Percentiles rank a stretch among this genome's conserved stretches.
phyloP scores from a whole-genome alignment of 1,139 yeast genomes.

The Scheffersomyces parashehatae region DNA sequence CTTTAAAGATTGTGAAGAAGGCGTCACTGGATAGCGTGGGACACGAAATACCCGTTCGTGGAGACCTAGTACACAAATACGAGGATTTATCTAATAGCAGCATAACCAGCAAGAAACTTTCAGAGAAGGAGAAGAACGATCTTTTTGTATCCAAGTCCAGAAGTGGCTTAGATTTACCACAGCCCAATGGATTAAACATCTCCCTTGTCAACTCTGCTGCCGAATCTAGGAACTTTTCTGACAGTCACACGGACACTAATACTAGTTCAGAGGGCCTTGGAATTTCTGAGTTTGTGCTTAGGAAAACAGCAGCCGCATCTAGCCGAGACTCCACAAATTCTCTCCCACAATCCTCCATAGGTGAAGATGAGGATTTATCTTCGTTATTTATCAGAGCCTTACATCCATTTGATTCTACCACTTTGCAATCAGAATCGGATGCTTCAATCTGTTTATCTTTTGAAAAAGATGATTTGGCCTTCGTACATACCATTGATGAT shows the following conservation, averaged over 20 bases:
- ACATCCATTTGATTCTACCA: constrained; percentile 74
- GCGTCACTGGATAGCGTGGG: constrained; percentile 1
- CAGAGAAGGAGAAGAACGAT: too few species aligned
- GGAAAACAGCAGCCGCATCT: constrained; percentile 1
- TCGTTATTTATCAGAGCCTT: constrained; percentile 61
- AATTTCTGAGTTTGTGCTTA: neutral
- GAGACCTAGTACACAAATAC: constrained; percentile 27
- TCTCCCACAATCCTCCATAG: constrained; percentile 6
- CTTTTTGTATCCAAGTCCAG: too few species aligned
- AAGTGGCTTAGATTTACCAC: too few species aligned
- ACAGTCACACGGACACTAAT: too few species aligned
- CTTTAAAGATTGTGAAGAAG: too few species aligned
- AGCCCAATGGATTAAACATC: constrained; percentile 6
- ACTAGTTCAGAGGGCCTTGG: too few species aligned
- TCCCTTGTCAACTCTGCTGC: constrained; percentile 5
- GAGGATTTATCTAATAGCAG: constrained; percentile 6
- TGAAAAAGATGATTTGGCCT: constrained; percentile 75
- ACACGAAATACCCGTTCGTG: constrained; percentile 33
- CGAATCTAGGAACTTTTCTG: too few species aligned
- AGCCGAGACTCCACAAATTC: constrained; percentile 6
- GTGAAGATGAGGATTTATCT: constrained; percentile 42
- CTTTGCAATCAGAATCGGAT: constrained; percentile 65
- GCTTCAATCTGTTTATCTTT: constrained; percentile 83
- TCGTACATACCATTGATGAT: constrained; percentile 84
- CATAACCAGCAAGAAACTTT: too few species aligned